Percentiles rank a stretch among this genome's conserved stretches.
These are phyloP conservation scores for Calonectria hawksworthii DNA, from an alignment of 2,329 filamentous ascomycete species.

Conservation along the genomic window DNA sequence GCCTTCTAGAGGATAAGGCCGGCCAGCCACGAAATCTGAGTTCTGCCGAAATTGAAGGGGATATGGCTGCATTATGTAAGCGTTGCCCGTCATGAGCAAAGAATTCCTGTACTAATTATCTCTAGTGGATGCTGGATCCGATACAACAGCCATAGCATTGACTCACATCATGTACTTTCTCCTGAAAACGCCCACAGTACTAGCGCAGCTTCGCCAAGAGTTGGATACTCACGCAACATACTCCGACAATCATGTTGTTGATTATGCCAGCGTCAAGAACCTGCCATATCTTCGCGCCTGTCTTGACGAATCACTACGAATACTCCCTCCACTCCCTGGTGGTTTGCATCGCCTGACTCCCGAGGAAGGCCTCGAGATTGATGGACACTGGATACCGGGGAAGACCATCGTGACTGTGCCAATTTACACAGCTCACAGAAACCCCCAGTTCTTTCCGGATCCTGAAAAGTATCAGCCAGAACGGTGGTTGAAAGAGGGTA, in stretches of 20 bases:
- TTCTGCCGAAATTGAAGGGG: slow-evolving; percentile 70
- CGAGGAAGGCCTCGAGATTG: slow-evolving; percentile 46
- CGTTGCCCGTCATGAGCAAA: no score
- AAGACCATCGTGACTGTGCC: slow-evolving; percentile 57
- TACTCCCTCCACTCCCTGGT: slow-evolving; percentile 47
- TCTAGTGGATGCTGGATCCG: slow-evolving; percentile 66
- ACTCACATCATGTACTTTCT: slow-evolving; percentile 67
- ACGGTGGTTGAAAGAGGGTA: slow-evolving; percentile 55
- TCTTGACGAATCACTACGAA: slow-evolving; percentile 61
- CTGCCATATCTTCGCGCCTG: slow-evolving; percentile 66
- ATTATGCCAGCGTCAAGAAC: slow-evolving; percentile 64
- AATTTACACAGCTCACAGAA: slow-evolving; percentile 53
- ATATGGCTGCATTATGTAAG: slow-evolving; percentile 54
- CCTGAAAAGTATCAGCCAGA: slow-evolving; percentile 56
- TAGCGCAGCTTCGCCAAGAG: slow-evolving; percentile 59
- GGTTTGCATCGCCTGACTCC: slow-evolving; percentile 45
- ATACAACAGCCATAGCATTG: slow-evolving; percentile 64
- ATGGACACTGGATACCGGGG: slow-evolving; percentile 50
- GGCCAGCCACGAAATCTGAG: slow-evolving; percentile 57
- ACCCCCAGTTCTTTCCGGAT: slow-evolving; percentile 55
- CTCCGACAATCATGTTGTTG: slow-evolving; percentile 58
- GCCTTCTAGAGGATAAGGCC: slow-evolving; percentile 63
- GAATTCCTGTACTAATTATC: slow-evolving; percentile 42
- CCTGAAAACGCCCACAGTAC: slow-evolving; percentile 57
- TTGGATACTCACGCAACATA: slow-evolving; percentile 58